These are phyloP conservation scores for Coemansia sp. DNA, from an alignment of 192 early-diverging fungal genomes.

Conservation along the genomic window DNA sequence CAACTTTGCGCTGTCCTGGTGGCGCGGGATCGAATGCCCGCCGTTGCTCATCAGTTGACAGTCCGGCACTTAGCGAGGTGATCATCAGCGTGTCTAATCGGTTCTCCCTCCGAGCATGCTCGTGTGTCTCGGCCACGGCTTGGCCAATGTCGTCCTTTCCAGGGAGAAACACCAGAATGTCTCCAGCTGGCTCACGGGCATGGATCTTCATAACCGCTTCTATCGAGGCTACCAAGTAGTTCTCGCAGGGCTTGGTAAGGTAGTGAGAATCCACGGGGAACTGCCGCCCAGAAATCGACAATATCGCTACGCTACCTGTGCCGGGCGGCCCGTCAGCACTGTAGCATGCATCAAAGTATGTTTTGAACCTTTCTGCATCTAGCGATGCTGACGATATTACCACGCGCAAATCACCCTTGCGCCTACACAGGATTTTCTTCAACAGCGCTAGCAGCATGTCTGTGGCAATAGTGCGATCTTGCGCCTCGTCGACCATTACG, in stretches of 20 bases:
- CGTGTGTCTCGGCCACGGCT: slow-evolving; percentile 57
- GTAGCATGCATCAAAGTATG: slow-evolving; percentile 71
- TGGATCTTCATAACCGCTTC: slow-evolving; percentile 91
- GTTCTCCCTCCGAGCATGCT: slow-evolving; percentile 50
- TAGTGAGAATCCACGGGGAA: slow-evolving; percentile 98
- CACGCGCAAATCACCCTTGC: slow-evolving; percentile 76
- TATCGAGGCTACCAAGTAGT: slow-evolving; percentile 87
- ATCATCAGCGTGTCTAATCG: slow-evolving; percentile 68
- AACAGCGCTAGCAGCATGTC: slow-evolving; percentile 90
- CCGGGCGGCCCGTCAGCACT: slow-evolving; percentile 50
- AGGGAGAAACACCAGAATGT: slow-evolving; percentile 89
- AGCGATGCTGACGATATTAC: slow-evolving; percentile 91
- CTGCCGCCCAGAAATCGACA: slow-evolving; percentile 85
- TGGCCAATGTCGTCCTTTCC: slow-evolving; percentile 93
- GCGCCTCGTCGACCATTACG: slow-evolving; percentile 91
- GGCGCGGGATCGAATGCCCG: slow-evolving; percentile 87
- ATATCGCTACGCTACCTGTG: slow-evolving; percentile 56
- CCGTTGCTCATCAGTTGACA: slow-evolving; percentile 83
- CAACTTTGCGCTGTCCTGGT: slow-evolving; percentile 75
- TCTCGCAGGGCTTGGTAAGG: slow-evolving; percentile 82
- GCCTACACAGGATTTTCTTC: slow-evolving; percentile 68
- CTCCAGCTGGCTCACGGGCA: slow-evolving; percentile 84
- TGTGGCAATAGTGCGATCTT: slow-evolving; percentile 87
- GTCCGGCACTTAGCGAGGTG: slow-evolving; percentile 79
- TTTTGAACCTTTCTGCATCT: slow-evolving; percentile 84